Conservation (phyloP, 2,329 filamentous ascomycete genomes). For the Shiraia bambusicola region DNA sequence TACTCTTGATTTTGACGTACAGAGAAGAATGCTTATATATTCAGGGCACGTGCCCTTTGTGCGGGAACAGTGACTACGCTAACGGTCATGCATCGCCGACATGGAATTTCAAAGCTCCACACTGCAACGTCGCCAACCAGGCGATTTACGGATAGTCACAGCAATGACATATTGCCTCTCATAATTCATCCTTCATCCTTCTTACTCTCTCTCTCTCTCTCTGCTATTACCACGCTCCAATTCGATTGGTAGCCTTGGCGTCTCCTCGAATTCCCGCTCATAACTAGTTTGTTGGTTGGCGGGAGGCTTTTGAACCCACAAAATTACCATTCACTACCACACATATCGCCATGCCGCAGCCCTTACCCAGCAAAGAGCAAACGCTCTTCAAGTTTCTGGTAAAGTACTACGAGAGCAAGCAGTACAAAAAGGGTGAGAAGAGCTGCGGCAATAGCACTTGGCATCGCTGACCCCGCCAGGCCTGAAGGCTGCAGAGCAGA, state of each 20-base stretch:
- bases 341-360: slow-evolving; percentile 64
- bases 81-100: slow-evolving; percentile 28
- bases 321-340: slow-evolving; percentile 7
- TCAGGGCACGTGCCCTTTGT: slow-evolving; percentile 21
- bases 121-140: slow-evolving; percentile 21
- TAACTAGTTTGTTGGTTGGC: slow-evolving; percentile 12
- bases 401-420: slow-evolving; percentile 95
- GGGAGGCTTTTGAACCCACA: slow-evolving; percentile 10
- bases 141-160: slow-evolving; percentile 4
- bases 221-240: background rate
- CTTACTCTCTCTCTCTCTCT: too few species aligned
- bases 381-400: slow-evolving; percentile 94
- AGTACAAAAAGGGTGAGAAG: slow-evolving; percentile 78
- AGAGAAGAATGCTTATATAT: background rate
- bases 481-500: slow-evolving; percentile 93
- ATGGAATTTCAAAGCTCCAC: slow-evolving; percentile 39
- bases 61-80: slow-evolving; percentile 7
- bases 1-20: too few species aligned
- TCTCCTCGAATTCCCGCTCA: slow-evolving; percentile 10
- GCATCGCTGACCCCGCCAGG: slow-evolving; percentile 53
- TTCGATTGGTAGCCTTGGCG: slow-evolving; percentile 3
- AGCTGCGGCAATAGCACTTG: slow-evolving; percentile 6
- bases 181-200: slow-evolving; percentile 4
- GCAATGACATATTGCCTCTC: slow-evolving; percentile 12
- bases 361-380: slow-evolving; percentile 81